Base-by-base conservation (phyloP, 495 filamentous ascomycete genomes). In the Neurospora africana region DNA sequence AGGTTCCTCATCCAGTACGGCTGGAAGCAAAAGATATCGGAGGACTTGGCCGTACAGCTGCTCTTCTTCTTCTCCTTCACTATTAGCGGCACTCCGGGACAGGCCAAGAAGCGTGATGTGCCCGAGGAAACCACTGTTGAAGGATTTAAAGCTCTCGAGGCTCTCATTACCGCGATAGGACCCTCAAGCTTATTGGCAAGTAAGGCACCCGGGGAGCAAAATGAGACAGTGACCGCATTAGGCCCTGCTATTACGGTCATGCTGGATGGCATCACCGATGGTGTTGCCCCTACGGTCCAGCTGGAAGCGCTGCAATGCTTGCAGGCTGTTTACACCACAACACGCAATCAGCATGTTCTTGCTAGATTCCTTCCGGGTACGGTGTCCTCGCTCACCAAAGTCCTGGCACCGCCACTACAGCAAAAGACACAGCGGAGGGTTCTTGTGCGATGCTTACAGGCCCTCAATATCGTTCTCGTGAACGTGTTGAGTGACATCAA, bases 321-420 rank as follows among this genome's bases (percentile, higher is more conserved):
- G n/a, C 77, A 89, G 15, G 84, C 85, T 8, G 82, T 96, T 38
- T 86, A 89, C 72, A 73, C 77, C 17, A 86, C 87, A 27, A 85
- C 97, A 21, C 86, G 82, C 71, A 91, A 95, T 77, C 85, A 86
- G 68, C 85, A 92, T 11, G 87, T 92, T 5, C 84, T 97, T 68
- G 91, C 91, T 4, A 92, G 87, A 68, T 94, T 98, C 74, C 87
- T 98, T 75, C 95, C 95, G 9, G 92, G 96, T 9, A 93, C 93
- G 4, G 89, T 97, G 1, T 97, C 95, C 9, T 86, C 89, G 7
- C 78, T 99, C 67, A 91, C 90, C 13, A 94, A 90, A 79, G 83
- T 91, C 19, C 81, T 98, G 39, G 90, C 89, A 36, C 89, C 91
- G 0, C 89, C 87, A 2, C 88, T 87, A 8, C 87, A 89, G 70